Conservation (phyloP, 2,329 filamentous ascomycete genomes). For the Talaromyces pinophilus region DNA sequence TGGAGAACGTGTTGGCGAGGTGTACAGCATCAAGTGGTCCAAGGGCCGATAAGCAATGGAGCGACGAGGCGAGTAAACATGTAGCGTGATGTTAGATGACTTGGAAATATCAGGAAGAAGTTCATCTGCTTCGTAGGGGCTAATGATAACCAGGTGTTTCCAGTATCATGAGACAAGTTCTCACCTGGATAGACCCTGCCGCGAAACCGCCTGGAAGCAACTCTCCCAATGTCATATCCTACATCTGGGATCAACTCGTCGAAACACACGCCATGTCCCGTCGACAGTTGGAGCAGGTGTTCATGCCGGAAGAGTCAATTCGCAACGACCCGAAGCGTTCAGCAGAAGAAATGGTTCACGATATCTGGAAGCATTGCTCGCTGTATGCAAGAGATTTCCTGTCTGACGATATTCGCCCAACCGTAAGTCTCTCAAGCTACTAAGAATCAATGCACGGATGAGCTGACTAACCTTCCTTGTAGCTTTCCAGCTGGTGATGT, state of each 20-base stretch:
- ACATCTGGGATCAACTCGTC: too few relatives aligned
- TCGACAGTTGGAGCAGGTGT: background rate
- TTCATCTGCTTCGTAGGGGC: constrained; percentile 60
- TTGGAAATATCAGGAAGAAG: constrained; percentile 47
- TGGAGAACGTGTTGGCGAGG: background rate
- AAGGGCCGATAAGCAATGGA: constrained; percentile 44
- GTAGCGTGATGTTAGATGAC: constrained; percentile 45
- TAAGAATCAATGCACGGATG: background rate
- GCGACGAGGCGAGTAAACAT: constrained; percentile 55
- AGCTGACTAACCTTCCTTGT: background rate
- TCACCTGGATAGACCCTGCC: background rate
- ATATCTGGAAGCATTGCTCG: background rate
- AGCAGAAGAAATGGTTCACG: background rate
- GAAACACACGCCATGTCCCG: background rate
- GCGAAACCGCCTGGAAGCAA: too few relatives aligned
- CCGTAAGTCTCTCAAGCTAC: background rate
- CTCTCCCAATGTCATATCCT: too few relatives aligned
- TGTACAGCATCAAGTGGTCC: constrained; percentile 52
- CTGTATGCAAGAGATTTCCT: background rate
- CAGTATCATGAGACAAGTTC: background rate
- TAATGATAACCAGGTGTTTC: constrained; percentile 55
- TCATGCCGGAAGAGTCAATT: background rate
- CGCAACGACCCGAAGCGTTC: background rate
- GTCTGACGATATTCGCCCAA: background rate
- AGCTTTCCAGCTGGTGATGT: background rate